phyloP scores from a whole-genome alignment of 2,329 filamentous ascomycete genomes.

The Pezicula neosporulosa region DNA sequence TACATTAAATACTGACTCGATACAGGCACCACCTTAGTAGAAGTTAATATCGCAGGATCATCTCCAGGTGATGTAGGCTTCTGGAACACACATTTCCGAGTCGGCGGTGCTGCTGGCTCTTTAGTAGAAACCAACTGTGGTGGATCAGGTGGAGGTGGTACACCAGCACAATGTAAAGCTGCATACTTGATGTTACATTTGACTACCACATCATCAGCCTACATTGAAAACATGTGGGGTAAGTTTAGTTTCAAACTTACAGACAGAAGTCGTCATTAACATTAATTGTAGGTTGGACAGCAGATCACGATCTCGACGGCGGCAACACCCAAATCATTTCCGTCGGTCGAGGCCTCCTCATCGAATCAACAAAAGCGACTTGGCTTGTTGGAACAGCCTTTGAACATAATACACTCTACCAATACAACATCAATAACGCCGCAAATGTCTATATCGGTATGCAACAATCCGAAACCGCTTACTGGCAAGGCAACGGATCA shows the following conservation, averaged over 20 bases:
- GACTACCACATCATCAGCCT: slow-evolving; percentile 39
- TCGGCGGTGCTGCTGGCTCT: slow-evolving; percentile 41
- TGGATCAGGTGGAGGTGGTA: no score
- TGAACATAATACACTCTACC: slow-evolving; percentile 49
- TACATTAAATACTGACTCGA: no score
- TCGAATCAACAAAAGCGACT: slow-evolving; percentile 43
- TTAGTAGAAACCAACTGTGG: slow-evolving; percentile 35
- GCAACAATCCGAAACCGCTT: slow-evolving; percentile 68
- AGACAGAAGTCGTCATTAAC: no score
- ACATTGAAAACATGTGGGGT: slow-evolving; percentile 51
- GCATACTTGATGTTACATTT: slow-evolving; percentile 48
- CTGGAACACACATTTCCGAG: slow-evolving; percentile 42
- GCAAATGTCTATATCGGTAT: slow-evolving; percentile 60
- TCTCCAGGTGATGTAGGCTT: slow-evolving; percentile 46
- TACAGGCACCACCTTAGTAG: slow-evolving; percentile 27
- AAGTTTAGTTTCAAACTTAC: no score
- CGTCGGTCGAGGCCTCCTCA: slow-evolving; percentile 41
- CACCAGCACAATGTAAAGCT: slow-evolving; percentile 36
- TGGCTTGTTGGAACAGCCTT: slow-evolving; percentile 50
- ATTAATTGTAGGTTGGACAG: slow-evolving; percentile 26
- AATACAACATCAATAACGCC: slow-evolving; percentile 50
- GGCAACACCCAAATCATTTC: slow-evolving; percentile 33
- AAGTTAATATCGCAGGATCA: slow-evolving; percentile 46
- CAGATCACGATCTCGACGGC: slow-evolving; percentile 8
- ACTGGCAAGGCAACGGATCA: slow-evolving; percentile 52